Evolutionary conservation across 345 rosid genomes (phyloP).

Genomic region (Brassica juncea): DNA sequence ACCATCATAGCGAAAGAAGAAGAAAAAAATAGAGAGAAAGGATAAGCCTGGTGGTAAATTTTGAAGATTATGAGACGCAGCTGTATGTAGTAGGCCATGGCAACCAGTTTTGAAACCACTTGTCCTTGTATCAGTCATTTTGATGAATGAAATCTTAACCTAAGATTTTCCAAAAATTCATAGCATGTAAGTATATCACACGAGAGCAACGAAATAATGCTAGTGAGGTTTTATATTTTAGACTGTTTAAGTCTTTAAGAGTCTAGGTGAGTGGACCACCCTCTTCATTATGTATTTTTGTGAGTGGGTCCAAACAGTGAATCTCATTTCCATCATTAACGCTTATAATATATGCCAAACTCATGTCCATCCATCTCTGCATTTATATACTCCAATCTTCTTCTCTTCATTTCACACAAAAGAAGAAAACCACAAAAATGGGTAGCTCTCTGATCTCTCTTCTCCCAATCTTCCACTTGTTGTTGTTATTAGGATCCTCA

Average conservation of each 20-base stretch:
- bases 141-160: not conserved
- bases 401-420: not conserved
- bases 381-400: not conserved
- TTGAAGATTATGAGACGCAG: not conserved
- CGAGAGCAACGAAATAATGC: not conserved
- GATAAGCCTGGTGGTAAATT: not conserved
- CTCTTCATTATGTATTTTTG: not conserved
- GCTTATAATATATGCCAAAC: not conserved
- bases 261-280: not conserved
- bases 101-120: not conserved
- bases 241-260: not conserved
- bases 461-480: not conserved
- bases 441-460: not conserved
- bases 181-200: not conserved
- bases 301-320: not conserved
- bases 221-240: not conserved
- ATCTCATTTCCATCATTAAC: not conserved
- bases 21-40: not conserved
- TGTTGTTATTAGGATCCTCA: not conserved
- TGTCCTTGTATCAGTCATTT: not conserved
- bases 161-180: not conserved
- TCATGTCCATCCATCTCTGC: not conserved
- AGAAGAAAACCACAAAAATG: not conserved
- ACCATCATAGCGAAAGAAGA: not conserved
- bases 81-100: not conserved